Conservation (phyloP, 208 protist genomes). For the Crithidia sp. region DNA sequence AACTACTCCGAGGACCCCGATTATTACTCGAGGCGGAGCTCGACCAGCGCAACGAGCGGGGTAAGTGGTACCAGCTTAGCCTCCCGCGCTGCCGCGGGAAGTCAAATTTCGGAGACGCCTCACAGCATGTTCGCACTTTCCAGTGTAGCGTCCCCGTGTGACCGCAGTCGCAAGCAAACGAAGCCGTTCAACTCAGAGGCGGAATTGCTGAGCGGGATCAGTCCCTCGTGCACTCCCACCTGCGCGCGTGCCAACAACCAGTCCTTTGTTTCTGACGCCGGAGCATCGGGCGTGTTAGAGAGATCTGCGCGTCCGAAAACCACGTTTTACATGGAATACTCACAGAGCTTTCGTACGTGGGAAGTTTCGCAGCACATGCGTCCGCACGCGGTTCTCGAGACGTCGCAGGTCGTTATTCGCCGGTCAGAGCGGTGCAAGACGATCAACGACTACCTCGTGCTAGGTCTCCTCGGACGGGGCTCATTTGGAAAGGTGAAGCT, state of each 20-base stretch:
- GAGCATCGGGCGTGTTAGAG: not conserved
- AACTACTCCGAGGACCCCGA: not conserved
- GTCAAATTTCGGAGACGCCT: not conserved
- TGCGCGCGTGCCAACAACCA: not conserved
- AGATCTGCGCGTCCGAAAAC: not conserved
- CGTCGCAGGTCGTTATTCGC: constrained; percentile 21
- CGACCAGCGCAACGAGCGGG: not conserved
- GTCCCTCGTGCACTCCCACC: not conserved
- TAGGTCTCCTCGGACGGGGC: constrained; percentile 91
- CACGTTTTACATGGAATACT: not conserved
- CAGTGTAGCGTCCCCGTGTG: not conserved
- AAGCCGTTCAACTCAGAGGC: not conserved
- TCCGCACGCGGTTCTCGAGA: constrained; percentile 22
- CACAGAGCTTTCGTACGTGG: constrained; percentile 6
- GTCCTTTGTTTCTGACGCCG: not conserved
- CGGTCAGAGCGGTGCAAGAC: constrained; percentile 40
- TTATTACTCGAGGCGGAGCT: not conserved
- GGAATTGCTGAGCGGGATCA: not conserved
- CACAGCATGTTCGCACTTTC: not conserved
- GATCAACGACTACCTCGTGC: constrained; percentile 67
- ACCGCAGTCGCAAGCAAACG: not conserved
- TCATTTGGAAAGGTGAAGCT: constrained; percentile 96
- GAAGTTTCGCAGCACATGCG: constrained; percentile 8
- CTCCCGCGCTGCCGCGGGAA: not conserved
- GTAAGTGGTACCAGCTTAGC: not conserved